Evolutionary conservation across 805 yeast genomes (phyloP).

Genomic region (Starmerella vitae): DNA sequence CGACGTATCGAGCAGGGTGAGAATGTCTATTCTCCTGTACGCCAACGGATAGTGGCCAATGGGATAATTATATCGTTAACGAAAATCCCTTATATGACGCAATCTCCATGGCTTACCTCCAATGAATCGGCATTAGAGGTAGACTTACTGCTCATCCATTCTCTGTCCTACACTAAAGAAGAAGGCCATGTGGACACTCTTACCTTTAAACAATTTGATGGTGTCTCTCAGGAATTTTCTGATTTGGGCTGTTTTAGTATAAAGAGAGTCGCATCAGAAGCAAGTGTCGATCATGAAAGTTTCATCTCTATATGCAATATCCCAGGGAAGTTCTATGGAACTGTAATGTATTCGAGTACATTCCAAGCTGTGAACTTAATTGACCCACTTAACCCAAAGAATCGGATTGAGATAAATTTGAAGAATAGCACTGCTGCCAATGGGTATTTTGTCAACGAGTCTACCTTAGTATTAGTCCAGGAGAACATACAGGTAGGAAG

Average conservation of each 20-base stretch:
- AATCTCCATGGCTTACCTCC: neutral
- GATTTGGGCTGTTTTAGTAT: neutral
- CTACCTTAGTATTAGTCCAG: neutral
- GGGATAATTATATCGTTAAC: neutral
- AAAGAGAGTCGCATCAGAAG: no score
- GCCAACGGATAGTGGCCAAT: neutral
- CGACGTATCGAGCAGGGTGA: neutral
- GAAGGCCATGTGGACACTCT: neutral
- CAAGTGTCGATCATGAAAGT: neutral
- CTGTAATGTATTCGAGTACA: conserved; percentile 1
- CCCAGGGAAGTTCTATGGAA: neutral
- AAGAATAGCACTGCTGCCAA: neutral
- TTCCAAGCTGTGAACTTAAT: neutral
- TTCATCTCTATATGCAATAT: neutral
- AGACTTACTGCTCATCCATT: neutral
- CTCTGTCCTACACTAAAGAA: neutral
- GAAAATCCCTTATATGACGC: neutral
- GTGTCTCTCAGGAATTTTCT: neutral
- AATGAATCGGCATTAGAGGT: neutral
- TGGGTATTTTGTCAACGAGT: neutral
- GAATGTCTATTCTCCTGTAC: neutral
- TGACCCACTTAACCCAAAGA: neutral
- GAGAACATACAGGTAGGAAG: neutral
- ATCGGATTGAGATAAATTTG: neutral
- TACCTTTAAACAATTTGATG: neutral